Evolutionary conservation across 202 grass and related monocot genomes (phyloP), one percentile per base, ranked within the genome.

Genomic region (Zizania palustris): DNA sequence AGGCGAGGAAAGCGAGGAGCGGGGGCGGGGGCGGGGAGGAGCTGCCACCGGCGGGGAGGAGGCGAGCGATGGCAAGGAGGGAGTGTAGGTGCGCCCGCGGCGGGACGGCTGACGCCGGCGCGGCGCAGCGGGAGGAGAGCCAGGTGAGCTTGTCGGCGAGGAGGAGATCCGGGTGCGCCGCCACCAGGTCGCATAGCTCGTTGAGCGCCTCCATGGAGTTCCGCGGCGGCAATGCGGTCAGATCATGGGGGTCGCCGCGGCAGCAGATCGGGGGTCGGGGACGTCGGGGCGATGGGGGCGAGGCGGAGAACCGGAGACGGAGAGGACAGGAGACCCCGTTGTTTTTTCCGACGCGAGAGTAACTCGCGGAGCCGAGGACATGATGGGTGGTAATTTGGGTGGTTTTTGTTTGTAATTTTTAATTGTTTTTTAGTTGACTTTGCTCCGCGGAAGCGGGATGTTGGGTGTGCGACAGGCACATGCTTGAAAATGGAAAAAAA

Each of bases 101-200:
- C 46, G 50, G 4, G 53, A 11, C 35, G 16, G 82, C 13, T 7
- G n/a, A 3, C 51, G 60, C 22, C 42, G 45, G 42, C 39, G 64
- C 11, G 74, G 5, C 40, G 89, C 96, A 98, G 77, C 91, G 91
- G 53, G 91, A 92, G 85, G 89, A 89, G 67, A 99, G 87, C 96
- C 89, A 98, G n/a, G 96, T 58, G 65, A 98, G 89, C 87, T 90
- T 95, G 91, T 98, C 91, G 83, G 96, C 75, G 78, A 95, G 90
- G 72, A 93, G 88, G 65, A 95, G 89, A 83, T 95, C 96, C 65
- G 91, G 96, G 80, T 95, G 85, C 76, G 90, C 69, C 19, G 89
- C 69, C 85, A 98, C 88, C 71, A 98, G 87, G 83, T 95, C 91
- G 83, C 91, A 95, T 83, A 98, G 96, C 83, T 98, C 89, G 82